These are phyloP conservation scores for Lichenothelia convexa DNA, from an alignment of 495 filamentous ascomycete genomes.

Conservation along the genomic window DNA sequence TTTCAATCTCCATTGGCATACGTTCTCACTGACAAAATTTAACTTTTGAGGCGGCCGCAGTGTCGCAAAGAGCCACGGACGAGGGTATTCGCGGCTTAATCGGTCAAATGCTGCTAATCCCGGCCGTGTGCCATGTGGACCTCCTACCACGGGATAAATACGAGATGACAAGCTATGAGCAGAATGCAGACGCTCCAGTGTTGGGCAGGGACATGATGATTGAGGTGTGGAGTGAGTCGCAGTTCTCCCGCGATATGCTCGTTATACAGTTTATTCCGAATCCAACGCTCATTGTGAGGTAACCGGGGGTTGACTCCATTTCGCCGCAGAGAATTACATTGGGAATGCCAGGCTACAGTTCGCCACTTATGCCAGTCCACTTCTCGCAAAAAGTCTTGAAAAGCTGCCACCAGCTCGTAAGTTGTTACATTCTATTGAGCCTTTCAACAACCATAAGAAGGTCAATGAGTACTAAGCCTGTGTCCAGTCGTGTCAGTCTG, in stretches of 20 bases:
- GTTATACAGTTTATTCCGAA: no score
- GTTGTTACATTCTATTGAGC: no score
- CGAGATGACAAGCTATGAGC: slow-evolving; percentile 13
- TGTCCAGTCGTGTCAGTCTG: slow-evolving; percentile 18
- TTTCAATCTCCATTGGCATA: neutral
- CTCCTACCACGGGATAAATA: slow-evolving; percentile 14
- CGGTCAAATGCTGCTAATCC: slow-evolving; percentile 16
- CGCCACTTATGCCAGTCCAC: slow-evolving; percentile 13
- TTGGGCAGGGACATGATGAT: slow-evolving; percentile 10
- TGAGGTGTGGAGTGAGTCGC: slow-evolving; percentile 9
- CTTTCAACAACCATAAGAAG: no score
- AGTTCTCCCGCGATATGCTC: no score
- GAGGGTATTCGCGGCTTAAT: slow-evolving; percentile 11
- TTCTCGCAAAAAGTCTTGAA: slow-evolving; percentile 8
- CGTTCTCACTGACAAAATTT: neutral
- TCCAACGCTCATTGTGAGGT: no score
- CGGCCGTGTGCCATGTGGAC: slow-evolving; percentile 14
- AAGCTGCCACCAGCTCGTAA: slow-evolving; percentile 14
- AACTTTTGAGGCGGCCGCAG: neutral
- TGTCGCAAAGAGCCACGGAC: slow-evolving; percentile 8
- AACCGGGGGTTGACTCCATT: no score
- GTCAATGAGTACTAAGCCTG: no score
- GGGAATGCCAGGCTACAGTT: slow-evolving; percentile 7
- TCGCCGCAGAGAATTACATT: no score
- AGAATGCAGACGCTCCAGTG: slow-evolving; percentile 13